Evolutionary conservation across 2,329 filamentous ascomycete species (phyloP).

Genomic region (Graphilbum sp.): DNA sequence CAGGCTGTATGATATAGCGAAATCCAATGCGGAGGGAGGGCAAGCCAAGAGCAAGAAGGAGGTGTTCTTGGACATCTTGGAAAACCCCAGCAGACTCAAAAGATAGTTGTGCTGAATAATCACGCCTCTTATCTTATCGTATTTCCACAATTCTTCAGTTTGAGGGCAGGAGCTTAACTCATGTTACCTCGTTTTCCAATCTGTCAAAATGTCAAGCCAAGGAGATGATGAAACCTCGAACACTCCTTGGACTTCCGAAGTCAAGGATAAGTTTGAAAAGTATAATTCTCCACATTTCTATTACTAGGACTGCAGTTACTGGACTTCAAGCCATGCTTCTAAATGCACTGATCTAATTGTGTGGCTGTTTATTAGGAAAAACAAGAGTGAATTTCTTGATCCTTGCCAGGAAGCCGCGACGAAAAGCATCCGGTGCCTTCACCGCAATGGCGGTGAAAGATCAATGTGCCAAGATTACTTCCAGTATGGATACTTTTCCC

Average conservation of each 20-base stretch:
- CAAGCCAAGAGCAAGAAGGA: conserved; percentile 31
- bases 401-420: conserved; percentile 88
- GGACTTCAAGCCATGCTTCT: too few relatives aligned
- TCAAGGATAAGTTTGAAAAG: conserved; percentile 48
- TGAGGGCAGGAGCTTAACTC: too few relatives aligned
- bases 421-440: conserved; percentile 71
- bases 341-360: too few relatives aligned
- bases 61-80: conserved; percentile 30
- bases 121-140: too few relatives aligned
- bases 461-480: conserved; percentile 93
- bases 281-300: conserved; percentile 19
- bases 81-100: conserved; percentile 31
- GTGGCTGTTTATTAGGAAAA: conserved; percentile 52
- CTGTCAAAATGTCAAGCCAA: conserved; percentile 1
- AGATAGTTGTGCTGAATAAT: too few relatives aligned
- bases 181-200: too few relatives aligned
- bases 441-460: conserved; percentile 73
- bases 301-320: too few relatives aligned
- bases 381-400: conserved; percentile 78
- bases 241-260: conserved; percentile 38
- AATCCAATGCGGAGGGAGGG: conserved; percentile 16
- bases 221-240: neutral
- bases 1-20: conserved; percentile 21
- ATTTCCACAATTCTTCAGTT: too few relatives aligned
- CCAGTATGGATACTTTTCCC: conserved; percentile 53